Evolutionary conservation across 495 filamentous ascomycete genomes (phyloP), one percentile per base, ranked within the genome.

Genomic region (Talaromyces borbonicus): DNA sequence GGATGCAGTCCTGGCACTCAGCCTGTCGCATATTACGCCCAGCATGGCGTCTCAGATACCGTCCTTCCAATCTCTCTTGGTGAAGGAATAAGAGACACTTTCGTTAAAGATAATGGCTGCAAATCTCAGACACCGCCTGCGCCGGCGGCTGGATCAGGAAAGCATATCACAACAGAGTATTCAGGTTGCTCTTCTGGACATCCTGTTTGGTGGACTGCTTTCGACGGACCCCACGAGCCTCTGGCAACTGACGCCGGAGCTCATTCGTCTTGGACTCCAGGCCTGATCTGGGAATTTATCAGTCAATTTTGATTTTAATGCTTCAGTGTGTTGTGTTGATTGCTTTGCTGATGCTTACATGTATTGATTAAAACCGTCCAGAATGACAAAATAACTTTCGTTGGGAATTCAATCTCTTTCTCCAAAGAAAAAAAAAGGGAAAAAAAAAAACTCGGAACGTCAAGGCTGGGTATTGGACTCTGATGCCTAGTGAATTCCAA

Each of bases 11-110:
- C 53, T 1, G 68, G 67, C 14, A 56, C 51, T 5, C 55, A 62
- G 24, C 58, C 67, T 4, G 59, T 73, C 18, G 68, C 68, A 4
- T 73, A 71, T 46, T 65, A 68, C 38, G 62, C 56, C 22, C 58
- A 67, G 52, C 68, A 71, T 48, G 69, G 69, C 8, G 51, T 58
- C 11, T 52, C 36, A n/a, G 69, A 73, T 38, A 20, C 19, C 11
- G 66, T 70, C 4, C 55, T 73, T 5, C 58, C 58, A 1, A 55
- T 72, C n/a, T 25, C 47, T 0, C 52, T 50, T 4, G 67, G 61
- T 12, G 49, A 60, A 8, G 25, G 53, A 49, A 54, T 69, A 55
- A 47, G 59, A 4, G 65, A 70, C 46, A 51, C 49, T 6, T 72
- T 69, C 42, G 56, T 63, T n/a, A 55, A 54, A 40, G 64, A 63